Evolutionary conservation across 2,329 filamentous ascomycete species (phyloP), one percentile per base, ranked within the genome.

Genomic region (Cercospora brassicicola): DNA sequence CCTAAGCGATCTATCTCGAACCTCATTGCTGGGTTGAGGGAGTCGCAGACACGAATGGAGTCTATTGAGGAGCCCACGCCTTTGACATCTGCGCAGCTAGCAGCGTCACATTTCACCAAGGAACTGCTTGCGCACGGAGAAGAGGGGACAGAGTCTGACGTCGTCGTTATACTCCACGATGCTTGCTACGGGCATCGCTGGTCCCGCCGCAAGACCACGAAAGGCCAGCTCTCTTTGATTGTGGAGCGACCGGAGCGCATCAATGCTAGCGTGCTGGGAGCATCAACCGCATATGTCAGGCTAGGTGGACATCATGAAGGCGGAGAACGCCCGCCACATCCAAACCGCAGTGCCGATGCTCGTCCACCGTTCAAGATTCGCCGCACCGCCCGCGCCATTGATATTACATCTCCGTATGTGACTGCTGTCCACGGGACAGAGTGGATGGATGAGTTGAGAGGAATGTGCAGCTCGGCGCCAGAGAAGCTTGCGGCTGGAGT

Each of bases 141-240:
- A 33, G 76, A 72, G 4, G 78, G 77, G 2, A 73, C 74, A 10
- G 71, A 77, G 6, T 78, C 85, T 2, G 83, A 93, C 68, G 93
- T 93, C 0, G 81, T 96, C 4, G 93, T 98, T 57, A 86, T 99
- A 31, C 82, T 99, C 1, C 93, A 98, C 75, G 95, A 99, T 81
- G 90, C 91, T 63, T 97, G 94, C 80, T 99, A 98, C 78, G 94
- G 94, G 26, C 95, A 99, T 81, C 90, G 93, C 23, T 99, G 89
- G 79, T 92, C 94, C 10, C 87, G 95, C 55, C 93, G 93, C 3
- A 90, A 91, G 73, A 90, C 93, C 0, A 90, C 88, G 23, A 90
- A 90, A 74, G 85, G 83, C 55, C 86, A 87, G 15, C 84, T 98
- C 1, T 88, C 84, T 74, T 91, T 89, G 66, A 97, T 99, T 72